Evolutionary conservation across 257 asterid species (phyloP), one percentile per base, ranked within the genome.

Genomic region (Petunia axillaris): DNA sequence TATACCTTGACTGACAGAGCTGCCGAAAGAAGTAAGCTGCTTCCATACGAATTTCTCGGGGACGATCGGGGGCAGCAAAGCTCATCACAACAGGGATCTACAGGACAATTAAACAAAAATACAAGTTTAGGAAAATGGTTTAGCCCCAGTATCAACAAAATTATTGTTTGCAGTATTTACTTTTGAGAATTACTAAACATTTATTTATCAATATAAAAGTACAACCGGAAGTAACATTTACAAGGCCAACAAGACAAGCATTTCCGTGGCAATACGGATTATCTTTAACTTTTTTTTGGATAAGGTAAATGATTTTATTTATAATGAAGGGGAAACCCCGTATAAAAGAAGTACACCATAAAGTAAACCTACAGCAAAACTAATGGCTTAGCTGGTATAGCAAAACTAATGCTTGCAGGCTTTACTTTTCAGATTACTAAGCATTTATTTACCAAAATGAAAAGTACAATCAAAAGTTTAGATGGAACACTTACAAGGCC

Each of bases 1-100:
- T 37, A 85, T 70, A 96, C 99, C 99, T 96, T 78, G 99, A 94
- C 81, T 91, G 98, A 85, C 99, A 96, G 81, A 96, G 99, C 83
- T 94, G 99, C 88, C 91, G 98, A 65, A 96, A 78, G 84, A 96
- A 96, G 85, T 79, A 94, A 57, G 99, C 99, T 73, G 98, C 99
- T 91, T 94, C 98, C 90, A 91, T 90, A 84, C 99, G 98, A 80
- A 96, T 89, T 88, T 96, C 99, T 15, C 93, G 88, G 37, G 98
- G 98, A 68, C 94, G 97, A 83, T 96, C 98, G 76, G 93, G 98
- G 80, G 88, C 90, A 36, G 99, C 97, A 87, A 96, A 96, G 82
- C 97, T 87, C 99, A 92, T 96, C 82, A 93, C 95, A 70, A 87
- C 87, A 50, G 98, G 99, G 85, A 96, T 89, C 99, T 96, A 89